These are phyloP conservation scores for Globisporangium okanoganense DNA, from an alignment of 352 stramenopile genomes.

Conservation along the genomic window DNA sequence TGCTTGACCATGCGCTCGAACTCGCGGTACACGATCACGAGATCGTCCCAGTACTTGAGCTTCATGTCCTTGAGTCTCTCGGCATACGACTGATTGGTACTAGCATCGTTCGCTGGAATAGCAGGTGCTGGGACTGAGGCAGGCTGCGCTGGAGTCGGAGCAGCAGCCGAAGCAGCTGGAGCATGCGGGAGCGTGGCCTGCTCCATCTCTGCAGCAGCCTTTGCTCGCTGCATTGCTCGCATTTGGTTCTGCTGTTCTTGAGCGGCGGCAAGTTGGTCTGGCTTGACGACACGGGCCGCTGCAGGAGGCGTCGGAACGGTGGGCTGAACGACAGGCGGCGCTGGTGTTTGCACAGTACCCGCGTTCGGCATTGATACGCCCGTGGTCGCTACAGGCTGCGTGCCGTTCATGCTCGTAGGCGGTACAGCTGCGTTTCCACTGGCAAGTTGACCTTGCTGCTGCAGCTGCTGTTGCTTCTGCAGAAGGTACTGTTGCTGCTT, in stretches of 20 bases:
- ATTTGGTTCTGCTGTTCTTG: constrained; percentile 63
- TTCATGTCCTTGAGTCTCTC: constrained; percentile 75
- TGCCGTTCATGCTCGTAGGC: constrained; percentile 27
- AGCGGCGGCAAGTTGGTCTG: constrained; percentile 46
- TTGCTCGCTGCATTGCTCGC: constrained; percentile 56
- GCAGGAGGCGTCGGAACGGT: constrained; percentile 21
- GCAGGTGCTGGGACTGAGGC: constrained; percentile 12
- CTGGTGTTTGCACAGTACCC: constrained; percentile 31
- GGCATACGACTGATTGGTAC: constrained; percentile 46
- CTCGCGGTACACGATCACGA: constrained; percentile 81
- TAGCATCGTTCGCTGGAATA: constrained; percentile 18
- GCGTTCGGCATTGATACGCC: constrained; percentile 34
- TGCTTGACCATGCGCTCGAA: constrained; percentile 85
- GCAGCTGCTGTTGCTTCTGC: constrained; percentile 73
- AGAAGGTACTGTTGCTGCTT: constrained; percentile 80
- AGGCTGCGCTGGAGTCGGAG: constrained; percentile 12
- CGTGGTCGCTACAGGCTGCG: constrained; percentile 27
- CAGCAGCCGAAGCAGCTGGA: constrained; percentile 5
- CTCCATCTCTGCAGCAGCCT: constrained; percentile 52
- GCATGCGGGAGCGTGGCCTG: constrained; percentile 34
- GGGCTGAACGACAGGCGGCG: constrained; percentile 6
- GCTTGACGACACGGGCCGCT: constrained; percentile 42
- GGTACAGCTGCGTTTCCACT: constrained; percentile 19
- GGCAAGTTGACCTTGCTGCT: constrained; percentile 36
- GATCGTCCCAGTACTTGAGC: constrained; percentile 78